Evolutionary conservation across 1,139 yeast species (phyloP).

Genomic region (Yamadazyma triangularis): DNA sequence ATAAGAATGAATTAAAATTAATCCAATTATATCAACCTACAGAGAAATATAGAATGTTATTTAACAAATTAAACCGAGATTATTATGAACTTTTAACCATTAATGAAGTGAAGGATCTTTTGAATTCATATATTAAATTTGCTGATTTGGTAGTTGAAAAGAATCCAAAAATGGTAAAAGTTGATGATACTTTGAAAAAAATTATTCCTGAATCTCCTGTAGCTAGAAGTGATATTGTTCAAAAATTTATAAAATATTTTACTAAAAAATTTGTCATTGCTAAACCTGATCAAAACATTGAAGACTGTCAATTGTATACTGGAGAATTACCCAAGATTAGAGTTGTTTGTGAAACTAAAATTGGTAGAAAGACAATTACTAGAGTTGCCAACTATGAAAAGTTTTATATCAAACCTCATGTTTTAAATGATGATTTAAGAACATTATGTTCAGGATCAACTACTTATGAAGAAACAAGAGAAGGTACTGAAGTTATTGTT

Average conservation of each 20-base stretch:
- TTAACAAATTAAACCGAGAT: constrained; percentile 39
- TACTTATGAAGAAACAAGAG: constrained; percentile 61
- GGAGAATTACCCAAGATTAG: constrained; percentile 69
- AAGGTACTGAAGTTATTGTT: constrained; percentile 64
- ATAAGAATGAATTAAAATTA: constrained; percentile 19
- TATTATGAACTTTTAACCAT: constrained; percentile 44
- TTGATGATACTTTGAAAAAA: constrained; percentile 44
- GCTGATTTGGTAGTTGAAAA: constrained; percentile 42
- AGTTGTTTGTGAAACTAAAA: constrained; percentile 69
- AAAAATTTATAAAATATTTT: constrained; percentile 48
- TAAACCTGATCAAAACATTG: constrained; percentile 38
- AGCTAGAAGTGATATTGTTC: constrained; percentile 50
- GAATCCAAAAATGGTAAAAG: constrained; percentile 46
- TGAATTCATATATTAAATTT: constrained; percentile 53
- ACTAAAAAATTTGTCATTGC: constrained; percentile 55
- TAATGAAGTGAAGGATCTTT: constrained; percentile 47
- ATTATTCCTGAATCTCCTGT: constrained; percentile 18
- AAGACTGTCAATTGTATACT: constrained; percentile 32
- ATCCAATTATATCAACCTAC: constrained; percentile 53
- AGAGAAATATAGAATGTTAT: constrained; percentile 43
- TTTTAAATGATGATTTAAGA: constrained; percentile 64
- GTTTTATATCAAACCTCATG: constrained; percentile 61
- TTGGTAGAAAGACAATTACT: constrained; percentile 80
- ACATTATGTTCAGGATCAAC: constrained; percentile 87
- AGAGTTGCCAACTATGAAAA: constrained; percentile 64